Evolutionary conservation across 148 eudicot species (phyloP).

Genomic region (Rhododendron molle): DNA sequence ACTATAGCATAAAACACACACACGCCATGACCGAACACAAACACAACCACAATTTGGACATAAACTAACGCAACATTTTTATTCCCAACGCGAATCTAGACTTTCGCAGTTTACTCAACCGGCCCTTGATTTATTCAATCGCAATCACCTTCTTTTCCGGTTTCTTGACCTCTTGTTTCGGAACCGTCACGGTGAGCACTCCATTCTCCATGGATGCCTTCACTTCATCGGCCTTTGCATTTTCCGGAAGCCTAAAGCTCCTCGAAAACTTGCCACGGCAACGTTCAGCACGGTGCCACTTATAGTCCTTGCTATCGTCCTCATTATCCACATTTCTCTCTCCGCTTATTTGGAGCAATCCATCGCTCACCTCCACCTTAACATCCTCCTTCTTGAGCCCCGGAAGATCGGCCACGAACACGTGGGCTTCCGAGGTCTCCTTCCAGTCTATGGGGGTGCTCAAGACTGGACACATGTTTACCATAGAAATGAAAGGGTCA

Average conservation of each 20-base stretch:
- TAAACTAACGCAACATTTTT: not conserved
- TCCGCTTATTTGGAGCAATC: slow-evolving; percentile 8
- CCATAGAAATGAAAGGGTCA: slow-evolving; percentile 7
- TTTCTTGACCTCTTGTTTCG: slow-evolving; percentile 9
- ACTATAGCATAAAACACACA: not conserved
- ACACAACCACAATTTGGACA: not conserved
- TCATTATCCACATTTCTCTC: not conserved
- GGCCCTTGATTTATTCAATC: slow-evolving; percentile 7
- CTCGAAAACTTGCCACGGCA: slow-evolving; percentile 3
- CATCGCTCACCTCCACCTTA: slow-evolving; percentile 1
- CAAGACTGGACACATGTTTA: slow-evolving; percentile 4
- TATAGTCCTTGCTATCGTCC: not conserved
- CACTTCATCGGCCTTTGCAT: slow-evolving; percentile 6
- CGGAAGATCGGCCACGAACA: slow-evolving; percentile 11
- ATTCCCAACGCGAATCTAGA: not conserved
- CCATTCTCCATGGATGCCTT: slow-evolving; percentile 15
- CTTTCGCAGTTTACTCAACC: not conserved
- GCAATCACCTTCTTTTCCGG: slow-evolving; percentile 8
- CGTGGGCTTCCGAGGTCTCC: slow-evolving; percentile 9
- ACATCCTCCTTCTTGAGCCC: slow-evolving; percentile 14
- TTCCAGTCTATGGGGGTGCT: slow-evolving; percentile 12
- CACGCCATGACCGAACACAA: not conserved
- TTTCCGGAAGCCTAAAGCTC: slow-evolving; percentile 12
- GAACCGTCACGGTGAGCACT: slow-evolving; percentile 10
- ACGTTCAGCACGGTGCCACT: slow-evolving; percentile 11